These are phyloP conservation scores for Lipomyces orientalis DNA, from an alignment of 805 yeast species.

Conservation along the genomic window DNA sequence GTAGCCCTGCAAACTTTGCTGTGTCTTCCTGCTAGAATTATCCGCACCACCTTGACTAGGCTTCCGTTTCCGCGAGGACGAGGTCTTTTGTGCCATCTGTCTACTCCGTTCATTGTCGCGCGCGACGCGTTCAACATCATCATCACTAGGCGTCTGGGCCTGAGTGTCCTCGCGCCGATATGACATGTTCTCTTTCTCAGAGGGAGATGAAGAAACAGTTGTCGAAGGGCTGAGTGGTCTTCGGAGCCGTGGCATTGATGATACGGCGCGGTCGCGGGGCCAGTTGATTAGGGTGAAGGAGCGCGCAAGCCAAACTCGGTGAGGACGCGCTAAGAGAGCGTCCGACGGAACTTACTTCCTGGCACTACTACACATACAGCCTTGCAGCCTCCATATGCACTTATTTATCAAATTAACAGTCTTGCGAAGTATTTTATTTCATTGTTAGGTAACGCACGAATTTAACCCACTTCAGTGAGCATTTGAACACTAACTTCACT, in stretches of 20 bases:
- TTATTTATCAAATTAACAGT: no score
- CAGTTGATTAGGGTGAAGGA: background rate
- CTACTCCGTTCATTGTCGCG: background rate
- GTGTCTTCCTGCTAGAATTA: constrained; percentile 5
- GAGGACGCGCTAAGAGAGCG: background rate
- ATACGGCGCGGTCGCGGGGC: background rate
- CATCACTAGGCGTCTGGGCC: constrained; percentile 7
- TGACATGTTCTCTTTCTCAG: background rate
- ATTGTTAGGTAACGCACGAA: no score
- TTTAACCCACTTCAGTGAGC: no score
- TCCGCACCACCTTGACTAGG: constrained; percentile 5
- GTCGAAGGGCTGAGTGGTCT: constrained; percentile 4
- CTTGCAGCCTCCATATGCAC: background rate
- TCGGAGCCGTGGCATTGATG: constrained; percentile 3
- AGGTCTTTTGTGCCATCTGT: background rate
- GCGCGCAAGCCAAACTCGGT: background rate
- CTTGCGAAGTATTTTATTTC: no score
- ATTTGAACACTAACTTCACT: no score
- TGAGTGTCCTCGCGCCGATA: constrained; percentile 1
- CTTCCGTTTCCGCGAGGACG: constrained; percentile 12
- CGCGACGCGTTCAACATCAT: constrained; percentile 11
- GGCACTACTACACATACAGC: background rate
- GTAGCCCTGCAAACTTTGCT: background rate
- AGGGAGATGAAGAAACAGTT: background rate
- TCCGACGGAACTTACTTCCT: background rate